phyloP scores from a whole-genome alignment of 139 green algal genomes.

The Dunaliella sp. region DNA sequence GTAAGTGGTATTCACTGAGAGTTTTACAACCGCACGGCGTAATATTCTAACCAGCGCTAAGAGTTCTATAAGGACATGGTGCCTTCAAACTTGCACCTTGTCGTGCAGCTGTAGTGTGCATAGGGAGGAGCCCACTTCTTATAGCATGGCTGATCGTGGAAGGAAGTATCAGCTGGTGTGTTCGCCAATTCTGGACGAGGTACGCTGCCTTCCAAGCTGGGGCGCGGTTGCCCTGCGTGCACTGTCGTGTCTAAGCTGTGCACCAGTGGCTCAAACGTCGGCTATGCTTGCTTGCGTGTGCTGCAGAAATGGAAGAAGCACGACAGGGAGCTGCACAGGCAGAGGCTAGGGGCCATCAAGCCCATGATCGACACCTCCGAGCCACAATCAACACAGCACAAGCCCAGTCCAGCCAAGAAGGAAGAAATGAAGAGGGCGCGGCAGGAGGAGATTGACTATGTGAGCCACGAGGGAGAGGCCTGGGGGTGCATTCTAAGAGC shows the following conservation, averaged over 20 bases:
- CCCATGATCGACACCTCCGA: not conserved
- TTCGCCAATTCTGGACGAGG: slow-evolving; percentile 6
- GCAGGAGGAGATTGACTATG: slow-evolving; percentile 27
- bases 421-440: slow-evolving; percentile 15
- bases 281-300: not conserved
- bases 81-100: too few relatives aligned
- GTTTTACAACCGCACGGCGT: too few relatives aligned
- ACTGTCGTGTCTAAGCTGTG: not conserved
- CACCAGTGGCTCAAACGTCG: not conserved
- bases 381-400: slow-evolving; percentile 13
- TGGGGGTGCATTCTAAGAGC: too few relatives aligned
- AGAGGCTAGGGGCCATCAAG: slow-evolving; percentile 27
- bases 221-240: not conserved
- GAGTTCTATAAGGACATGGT: too few relatives aligned
- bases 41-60: too few relatives aligned
- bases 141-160: slow-evolving; percentile 13
- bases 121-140: too few relatives aligned
- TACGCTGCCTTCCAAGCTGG: not conserved
- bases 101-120: too few relatives aligned
- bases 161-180: slow-evolving; percentile 7
- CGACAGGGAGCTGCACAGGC: slow-evolving; percentile 29
- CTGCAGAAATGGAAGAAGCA: slow-evolving; percentile 29
- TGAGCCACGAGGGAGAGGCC: too few relatives aligned
- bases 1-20: too few relatives aligned
- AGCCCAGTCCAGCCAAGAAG: slow-evolving; percentile 28